phyloP scores from a whole-genome alignment of 768 basidiomycete genomes.

The Chalciporus sphaerocephalus region DNA sequence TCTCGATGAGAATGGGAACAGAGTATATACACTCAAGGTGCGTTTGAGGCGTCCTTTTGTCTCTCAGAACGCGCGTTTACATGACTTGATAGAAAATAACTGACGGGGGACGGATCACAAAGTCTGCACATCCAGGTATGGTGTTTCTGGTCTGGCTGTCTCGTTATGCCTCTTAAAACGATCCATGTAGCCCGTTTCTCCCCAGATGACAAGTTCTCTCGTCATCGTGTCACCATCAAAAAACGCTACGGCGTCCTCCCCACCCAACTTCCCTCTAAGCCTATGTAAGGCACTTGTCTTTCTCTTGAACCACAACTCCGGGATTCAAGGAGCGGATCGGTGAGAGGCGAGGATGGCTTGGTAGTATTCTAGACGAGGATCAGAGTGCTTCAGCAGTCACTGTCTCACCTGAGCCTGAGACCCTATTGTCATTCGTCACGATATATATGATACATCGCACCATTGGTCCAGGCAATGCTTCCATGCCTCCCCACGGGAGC shows the following conservation, averaged over 20 bases:
- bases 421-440: no score
- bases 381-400: no score
- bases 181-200: conserved; percentile 83
- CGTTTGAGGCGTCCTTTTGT: conserved; percentile 15
- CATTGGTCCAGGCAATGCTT: no score
- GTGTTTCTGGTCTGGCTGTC: not conserved
- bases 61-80: not conserved
- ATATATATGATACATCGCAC: no score
- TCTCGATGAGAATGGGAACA: conserved; percentile 66
- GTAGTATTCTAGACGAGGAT: no score
- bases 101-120: conserved; percentile 76
- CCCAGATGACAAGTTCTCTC: conserved; percentile 98
- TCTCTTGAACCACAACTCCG: not conserved
- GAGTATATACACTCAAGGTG: conserved; percentile 92
- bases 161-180: not conserved
- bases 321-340: no score
- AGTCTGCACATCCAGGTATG: conserved; percentile 95
- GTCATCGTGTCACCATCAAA: conserved; percentile 96
- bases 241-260: conserved; percentile 85
- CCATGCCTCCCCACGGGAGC: no score
- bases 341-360: no score
- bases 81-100: conserved; percentile 68
- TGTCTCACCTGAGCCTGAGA: no score
- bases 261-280: conserved; percentile 86
- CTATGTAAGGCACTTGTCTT: conserved; percentile 49